Evolutionary conservation across 495 filamentous ascomycete genomes (phyloP), one percentile per base, ranked within the genome.

Genomic region (Rusavskia elegans): DNA sequence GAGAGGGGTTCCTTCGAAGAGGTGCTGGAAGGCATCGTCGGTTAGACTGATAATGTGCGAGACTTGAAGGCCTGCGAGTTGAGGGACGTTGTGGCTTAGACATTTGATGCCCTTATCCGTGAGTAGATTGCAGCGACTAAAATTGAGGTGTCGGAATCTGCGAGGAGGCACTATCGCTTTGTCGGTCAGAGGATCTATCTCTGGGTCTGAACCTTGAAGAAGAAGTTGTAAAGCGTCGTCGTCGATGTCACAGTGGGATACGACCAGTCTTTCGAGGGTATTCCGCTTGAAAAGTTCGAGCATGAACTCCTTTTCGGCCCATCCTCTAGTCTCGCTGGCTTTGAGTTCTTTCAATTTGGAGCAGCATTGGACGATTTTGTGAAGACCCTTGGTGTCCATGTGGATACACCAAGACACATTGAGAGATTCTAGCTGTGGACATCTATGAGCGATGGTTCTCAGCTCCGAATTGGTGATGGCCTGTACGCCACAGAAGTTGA

Each of bases 391-490:
- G n/a, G 87, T 82, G 65, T 87, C 82, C 63, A 95, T 78, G 48
- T 85, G 78, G 53, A 77, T 78, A 64, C 92, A 98, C 87, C 92
- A 97, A 1, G 85, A 89, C 2, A 98, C 75, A 60, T 96, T 92
- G 54, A 97, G 74, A 50, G 72, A 74, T 62, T 93, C 81, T 29
- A 98, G 71, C 39, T 79, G 80, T 1, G 84, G 83, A 56, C 92
- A 97, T 13, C 83, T 82, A 27, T 85, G 74, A 3, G 87, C 81
- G 52, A 98, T 84, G 53, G 94, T 88, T 57, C 83, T 87, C 77
- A 89, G 85, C 7, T 89, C 82, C 14, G 77, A 78, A 61, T 96
- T 95, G 17, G 78, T 89, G 25, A 95, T 84, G 1, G 80, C 80
- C 2, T 75, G 66, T 56, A 96, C 72, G 0, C 89, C 89, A 2